Evolutionary conservation across 2,329 filamentous ascomycete species (phyloP), one percentile per base, ranked within the genome.

Genomic region (Trichophaea hybrida): DNA sequence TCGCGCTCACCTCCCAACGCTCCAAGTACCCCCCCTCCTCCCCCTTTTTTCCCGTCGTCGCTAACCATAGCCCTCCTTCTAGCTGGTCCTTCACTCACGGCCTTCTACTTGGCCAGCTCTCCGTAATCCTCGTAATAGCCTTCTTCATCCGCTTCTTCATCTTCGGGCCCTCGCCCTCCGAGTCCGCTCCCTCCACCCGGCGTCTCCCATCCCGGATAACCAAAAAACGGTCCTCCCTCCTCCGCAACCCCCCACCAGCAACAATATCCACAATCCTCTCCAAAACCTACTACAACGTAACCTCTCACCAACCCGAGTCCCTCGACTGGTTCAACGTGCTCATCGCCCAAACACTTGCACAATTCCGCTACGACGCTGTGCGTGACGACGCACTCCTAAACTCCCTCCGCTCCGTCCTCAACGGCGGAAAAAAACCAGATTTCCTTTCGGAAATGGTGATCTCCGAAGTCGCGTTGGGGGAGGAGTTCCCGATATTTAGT

Each of bases 61-160:
- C 35, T 32, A 12, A n/a, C 38, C 13, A n/a, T 15, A 55, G 38
- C 35, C 12, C n/a, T 33, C 38, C 8, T 38, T n/a, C 17, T 40
- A 91, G 88, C 44, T 77, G 93, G 67, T 93, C 88, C 38, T 97
- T 97, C 72, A 94, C 88, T 0, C 88, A 95, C 71, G 93, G 93
- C 33, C 85, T 98, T 67, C 82, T 98, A 53, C 78, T 97, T 35
- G 93, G 93, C 54, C 93, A 98, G 73, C 78, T 98, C 55, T 94
- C 89, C 1, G 86, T 98, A 50, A 87, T 95, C 12, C 76, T 97
- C 31, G 78, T 98, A 43, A 82, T 98, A 63, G 90, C 89, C 65
- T 88, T 86, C 67, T 97, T 98, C 74, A 97, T 98, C 73, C 95
- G 95, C 72, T 98, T 96, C 80, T 98, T 98, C 80, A 97, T 98